Evolutionary conservation across 306 rosid species (phyloP).

Genomic region (Clitoria ternatea): DNA sequence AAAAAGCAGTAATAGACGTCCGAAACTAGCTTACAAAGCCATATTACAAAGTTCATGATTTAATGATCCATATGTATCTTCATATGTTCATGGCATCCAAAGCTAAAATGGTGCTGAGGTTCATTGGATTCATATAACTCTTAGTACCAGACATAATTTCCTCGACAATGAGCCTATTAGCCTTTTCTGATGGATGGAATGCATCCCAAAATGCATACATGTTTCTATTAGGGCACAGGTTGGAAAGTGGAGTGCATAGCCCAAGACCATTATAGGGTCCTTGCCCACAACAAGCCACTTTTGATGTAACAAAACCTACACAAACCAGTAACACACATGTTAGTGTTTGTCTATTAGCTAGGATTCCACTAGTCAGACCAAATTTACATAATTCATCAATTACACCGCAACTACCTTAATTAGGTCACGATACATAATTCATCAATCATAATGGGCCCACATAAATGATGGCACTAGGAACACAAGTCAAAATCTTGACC

Average conservation of each 20-base stretch:
- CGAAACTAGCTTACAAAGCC: not conserved
- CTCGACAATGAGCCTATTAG: constrained; percentile 43
- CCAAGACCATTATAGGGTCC: constrained; percentile 80
- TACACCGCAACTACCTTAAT: no score
- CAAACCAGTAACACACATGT: not conserved
- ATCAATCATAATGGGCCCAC: no score
- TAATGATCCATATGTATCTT: not conserved
- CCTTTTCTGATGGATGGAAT: constrained; percentile 74
- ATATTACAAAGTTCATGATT: not conserved
- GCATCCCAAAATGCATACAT: constrained; percentile 75
- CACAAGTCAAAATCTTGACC: no score
- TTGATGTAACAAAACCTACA: constrained; percentile 55
- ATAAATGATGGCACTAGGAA: no score
- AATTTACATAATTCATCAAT: no score
- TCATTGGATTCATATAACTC: constrained; percentile 68
- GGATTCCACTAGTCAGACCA: not conserved
- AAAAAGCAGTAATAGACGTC: not conserved
- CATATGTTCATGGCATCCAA: constrained; percentile 35
- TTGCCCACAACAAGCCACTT: constrained; percentile 82
- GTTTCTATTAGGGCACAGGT: constrained; percentile 54
- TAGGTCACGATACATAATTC: no score
- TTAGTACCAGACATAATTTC: constrained; percentile 41
- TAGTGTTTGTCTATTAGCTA: no score
- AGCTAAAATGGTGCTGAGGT: constrained; percentile 70
- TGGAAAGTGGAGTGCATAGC: constrained; percentile 56